phyloP scores from a whole-genome alignment of 305 asterid species.

The Salvia sclarea region DNA sequence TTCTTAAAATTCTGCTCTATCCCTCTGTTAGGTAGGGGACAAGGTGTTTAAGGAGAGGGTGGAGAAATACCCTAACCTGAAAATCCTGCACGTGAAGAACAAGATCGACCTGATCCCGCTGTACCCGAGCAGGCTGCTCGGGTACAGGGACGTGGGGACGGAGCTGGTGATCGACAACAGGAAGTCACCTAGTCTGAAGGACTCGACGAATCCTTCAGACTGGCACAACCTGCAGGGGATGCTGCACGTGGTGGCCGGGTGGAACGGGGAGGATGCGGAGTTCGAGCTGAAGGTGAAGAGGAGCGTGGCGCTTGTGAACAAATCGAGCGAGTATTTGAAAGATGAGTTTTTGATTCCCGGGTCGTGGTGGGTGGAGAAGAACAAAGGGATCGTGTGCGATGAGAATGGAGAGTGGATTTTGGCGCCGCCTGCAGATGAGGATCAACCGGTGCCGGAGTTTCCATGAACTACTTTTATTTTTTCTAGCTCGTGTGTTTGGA shows the following conservation, averaged over 20 bases:
- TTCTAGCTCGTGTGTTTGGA: background rate
- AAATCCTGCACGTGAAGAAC: slow-evolving; percentile 64
- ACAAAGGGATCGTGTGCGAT: slow-evolving; percentile 59
- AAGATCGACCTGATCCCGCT: slow-evolving; percentile 66
- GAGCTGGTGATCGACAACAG: slow-evolving; percentile 56
- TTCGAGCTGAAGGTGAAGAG: slow-evolving; percentile 71
- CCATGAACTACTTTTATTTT: background rate
- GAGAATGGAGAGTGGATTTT: slow-evolving; percentile 70
- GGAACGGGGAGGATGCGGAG: slow-evolving; percentile 65
- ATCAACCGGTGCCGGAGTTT: slow-evolving; percentile 70
- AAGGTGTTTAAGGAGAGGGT: slow-evolving; percentile 51
- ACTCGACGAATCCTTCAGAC: slow-evolving; percentile 61
- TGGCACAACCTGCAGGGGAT: slow-evolving; percentile 90
- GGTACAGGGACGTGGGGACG: slow-evolving; percentile 54
- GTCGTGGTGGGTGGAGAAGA: slow-evolving; percentile 94
- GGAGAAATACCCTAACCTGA: slow-evolving; percentile 44
- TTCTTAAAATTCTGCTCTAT: background rate
- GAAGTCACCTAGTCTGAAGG: slow-evolving; percentile 66
- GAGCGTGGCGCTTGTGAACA: slow-evolving; percentile 79
- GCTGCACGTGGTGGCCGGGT: slow-evolving; percentile 75
- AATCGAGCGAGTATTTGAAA: slow-evolving; percentile 61
- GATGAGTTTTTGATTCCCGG: slow-evolving; percentile 77
- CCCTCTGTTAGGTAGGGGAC: slow-evolving; percentile 49
- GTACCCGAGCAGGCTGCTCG: slow-evolving; percentile 58
- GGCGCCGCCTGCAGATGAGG: slow-evolving; percentile 62